These are phyloP conservation scores for Fusarium oligoseptatum DNA, from an alignment of 2,329 filamentous ascomycete genomes.

Conservation along the genomic window DNA sequence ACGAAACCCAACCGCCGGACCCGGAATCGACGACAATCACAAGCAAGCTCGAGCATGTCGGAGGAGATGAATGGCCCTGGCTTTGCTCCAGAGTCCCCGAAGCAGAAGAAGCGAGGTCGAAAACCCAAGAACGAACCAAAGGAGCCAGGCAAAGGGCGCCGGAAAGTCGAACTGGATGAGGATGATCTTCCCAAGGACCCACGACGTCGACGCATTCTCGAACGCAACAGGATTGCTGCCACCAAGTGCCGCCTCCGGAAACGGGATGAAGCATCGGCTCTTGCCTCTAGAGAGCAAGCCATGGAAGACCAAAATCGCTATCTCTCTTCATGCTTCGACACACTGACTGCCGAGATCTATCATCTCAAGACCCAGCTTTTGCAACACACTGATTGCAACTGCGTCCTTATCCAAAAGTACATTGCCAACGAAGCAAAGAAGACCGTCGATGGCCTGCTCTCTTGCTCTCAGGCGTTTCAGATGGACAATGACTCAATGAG, in stretches of 20 bases:
- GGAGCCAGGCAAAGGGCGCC: slow-evolving; percentile 15
- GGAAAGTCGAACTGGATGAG: slow-evolving; percentile 38
- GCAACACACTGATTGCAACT: slow-evolving; percentile 49
- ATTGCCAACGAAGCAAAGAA: slow-evolving; percentile 50
- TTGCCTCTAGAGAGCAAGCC: slow-evolving; percentile 46
- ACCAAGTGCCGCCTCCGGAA: slow-evolving; percentile 51
- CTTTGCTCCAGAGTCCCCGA: slow-evolving; percentile 9
- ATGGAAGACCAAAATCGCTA: slow-evolving; percentile 50
- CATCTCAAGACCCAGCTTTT: slow-evolving; percentile 49
- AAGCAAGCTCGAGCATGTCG: slow-evolving; percentile 21
- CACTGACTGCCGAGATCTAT: slow-evolving; percentile 47
- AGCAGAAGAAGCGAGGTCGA: slow-evolving; percentile 45
- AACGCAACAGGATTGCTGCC: slow-evolving; percentile 50
- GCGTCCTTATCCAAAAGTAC: slow-evolving; percentile 49
- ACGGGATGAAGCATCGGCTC: slow-evolving; percentile 48
- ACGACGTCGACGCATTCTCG: slow-evolving; percentile 45
- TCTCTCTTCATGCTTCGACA: slow-evolving; percentile 45
- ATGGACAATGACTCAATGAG: slow-evolving; percentile 24
- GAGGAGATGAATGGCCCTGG: slow-evolving; percentile 9
- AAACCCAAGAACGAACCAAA: slow-evolving; percentile 41
- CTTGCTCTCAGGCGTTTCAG: slow-evolving; percentile 33
- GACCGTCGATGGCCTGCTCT: slow-evolving; percentile 43
- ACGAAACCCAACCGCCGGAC: slow-evolving; percentile 22
- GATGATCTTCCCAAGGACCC: slow-evolving; percentile 42
- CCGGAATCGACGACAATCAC: slow-evolving; percentile 26